Conservation (phyloP, 345 rosid species). For the Capsella bursapastoris region DNA sequence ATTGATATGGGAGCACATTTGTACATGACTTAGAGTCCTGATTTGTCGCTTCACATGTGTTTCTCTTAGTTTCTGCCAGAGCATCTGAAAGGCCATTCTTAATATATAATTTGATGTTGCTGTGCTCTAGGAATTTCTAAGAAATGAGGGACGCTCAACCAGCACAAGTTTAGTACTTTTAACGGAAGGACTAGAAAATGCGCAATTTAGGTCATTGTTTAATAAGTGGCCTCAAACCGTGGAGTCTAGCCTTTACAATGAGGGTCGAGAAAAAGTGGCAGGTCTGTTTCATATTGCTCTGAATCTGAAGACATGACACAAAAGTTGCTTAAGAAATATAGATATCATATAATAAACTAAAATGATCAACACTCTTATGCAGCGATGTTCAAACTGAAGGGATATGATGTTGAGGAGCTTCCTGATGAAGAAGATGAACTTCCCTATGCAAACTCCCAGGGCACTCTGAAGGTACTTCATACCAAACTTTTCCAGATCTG, state of each 20-base stretch:
- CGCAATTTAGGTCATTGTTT: conserved; percentile 66
- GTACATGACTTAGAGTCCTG: neutral
- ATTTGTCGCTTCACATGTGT: conserved; percentile 7
- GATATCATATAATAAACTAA: conserved; percentile 17
- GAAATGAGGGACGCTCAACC: conserved; percentile 63
- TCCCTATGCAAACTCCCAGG: conserved; percentile 59
- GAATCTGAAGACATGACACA: conserved; percentile 1
- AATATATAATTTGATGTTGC: conserved; percentile 32
- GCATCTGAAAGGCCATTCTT: conserved; percentile 24
- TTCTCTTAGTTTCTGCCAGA: conserved; percentile 19
- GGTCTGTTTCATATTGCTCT: conserved; percentile 50
- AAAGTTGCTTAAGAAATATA: neutral
- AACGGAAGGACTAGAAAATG: conserved; percentile 81
- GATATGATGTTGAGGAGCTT: conserved; percentile 77
- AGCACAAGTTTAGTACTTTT: conserved; percentile 63
- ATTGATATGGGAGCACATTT: neutral
- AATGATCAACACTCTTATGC: conserved; percentile 37
- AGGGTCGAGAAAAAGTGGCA: conserved; percentile 93
- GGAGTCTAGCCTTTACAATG: conserved; percentile 68
- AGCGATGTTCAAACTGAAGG: conserved; percentile 83
- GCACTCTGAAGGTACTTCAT: conserved; percentile 60
- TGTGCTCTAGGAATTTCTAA: conserved; percentile 55
- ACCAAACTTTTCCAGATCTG: conserved; percentile 15
- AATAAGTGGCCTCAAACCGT: conserved; percentile 67
- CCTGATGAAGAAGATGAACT: conserved; percentile 61